These are phyloP conservation scores for Aureobasidium sp. DNA, from an alignment of 2,329 filamentous ascomycete genomes.

Conservation along the genomic window DNA sequence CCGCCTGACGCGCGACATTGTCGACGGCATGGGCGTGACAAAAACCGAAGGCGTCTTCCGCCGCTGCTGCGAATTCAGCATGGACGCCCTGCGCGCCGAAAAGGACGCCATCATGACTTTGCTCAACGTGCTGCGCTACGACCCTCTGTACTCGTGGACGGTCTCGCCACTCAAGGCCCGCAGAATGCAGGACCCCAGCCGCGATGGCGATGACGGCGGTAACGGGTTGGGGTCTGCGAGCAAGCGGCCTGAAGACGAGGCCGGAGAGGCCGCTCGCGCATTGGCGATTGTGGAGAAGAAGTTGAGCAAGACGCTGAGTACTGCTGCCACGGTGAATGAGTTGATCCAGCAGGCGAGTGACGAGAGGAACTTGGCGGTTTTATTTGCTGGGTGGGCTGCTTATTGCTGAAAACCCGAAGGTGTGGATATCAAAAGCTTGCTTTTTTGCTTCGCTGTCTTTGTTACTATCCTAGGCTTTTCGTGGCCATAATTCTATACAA, in stretches of 20 bases:
- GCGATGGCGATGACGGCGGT: constrained; percentile 30
- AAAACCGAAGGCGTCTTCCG: constrained; percentile 94
- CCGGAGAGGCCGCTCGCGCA: constrained; percentile 81
- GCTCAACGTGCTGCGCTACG: constrained; percentile 93
- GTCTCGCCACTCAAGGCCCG: constrained; percentile 64
- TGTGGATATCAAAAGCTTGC: neutral
- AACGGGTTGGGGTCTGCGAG: neutral
- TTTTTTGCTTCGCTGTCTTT: neutral
- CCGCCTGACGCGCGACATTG: constrained; percentile 84
- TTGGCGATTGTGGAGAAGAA: constrained; percentile 94
- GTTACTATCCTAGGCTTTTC: too few species aligned
- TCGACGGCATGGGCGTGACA: constrained; percentile 94
- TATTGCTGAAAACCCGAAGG: neutral
- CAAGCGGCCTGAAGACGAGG: constrained; percentile 41
- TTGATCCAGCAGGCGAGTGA: constrained; percentile 94
- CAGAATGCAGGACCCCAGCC: constrained; percentile 59
- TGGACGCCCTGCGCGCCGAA: constrained; percentile 91
- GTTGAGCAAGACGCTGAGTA: constrained; percentile 85
- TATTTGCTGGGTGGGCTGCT: constrained; percentile 50
- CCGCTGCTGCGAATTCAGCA: constrained; percentile 95
- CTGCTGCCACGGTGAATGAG: constrained; percentile 92
- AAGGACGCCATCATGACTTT: constrained; percentile 98
- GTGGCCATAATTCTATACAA: neutral
- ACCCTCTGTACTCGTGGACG: constrained; percentile 94
- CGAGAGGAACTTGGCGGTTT: constrained; percentile 80